Base-by-base conservation (phyloP, 768 basidiomycete genomes). In the Podaxis sp. region DNA sequence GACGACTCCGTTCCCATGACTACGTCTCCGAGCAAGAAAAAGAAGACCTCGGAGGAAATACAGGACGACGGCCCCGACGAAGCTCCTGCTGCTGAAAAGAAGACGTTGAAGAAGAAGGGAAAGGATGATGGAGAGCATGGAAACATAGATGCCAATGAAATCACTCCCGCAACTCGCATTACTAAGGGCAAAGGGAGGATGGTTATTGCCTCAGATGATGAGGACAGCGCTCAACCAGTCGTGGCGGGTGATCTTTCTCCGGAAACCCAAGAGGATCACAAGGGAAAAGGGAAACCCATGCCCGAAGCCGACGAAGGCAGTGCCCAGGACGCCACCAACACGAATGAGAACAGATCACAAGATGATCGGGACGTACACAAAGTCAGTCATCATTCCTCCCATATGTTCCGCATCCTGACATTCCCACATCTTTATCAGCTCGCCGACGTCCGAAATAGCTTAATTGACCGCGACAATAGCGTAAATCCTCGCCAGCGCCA, bases 201-300 rank as follows among this genome's bases (percentile, higher is more conserved):
- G 50, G 62, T 66, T 21, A 64, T 72, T 40, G 54, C 74, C 27
- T 59, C 71, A 25, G 73, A 75, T 32, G 76, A 77, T 18, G 70
- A 75, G 21, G 74, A 76, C 14, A 71, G 70, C 27, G 64, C 57
- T 1, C 66, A 50, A 13, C 32, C 52, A 13, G 46, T 35, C 46
- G 38, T 6, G 5, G 58, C 61, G 40, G 60, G 61, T 46, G 14
- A 27, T 27, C 25, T 36, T 18, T n/a, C 37, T 5, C 59, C 51
- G 13, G 21, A 25, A 11, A 23, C 37, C 27, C 35, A 51, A 52
- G 25, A 40, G 9, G 4, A n/a, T 36, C 44, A 18, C 25, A 48
- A 36, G 25, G 35, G 52, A 10, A 25, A 18, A 25, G 9, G 18
- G 23, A 28, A 13, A 13, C 25, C 11, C 16, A 32, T 16, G 16